Percentiles rank a stretch among this genome's conserved stretches.
These are phyloP conservation scores for Saccharomycopsis fibuligera DNA, from an alignment of 805 yeast genomes.

Conservation along the genomic window DNA sequence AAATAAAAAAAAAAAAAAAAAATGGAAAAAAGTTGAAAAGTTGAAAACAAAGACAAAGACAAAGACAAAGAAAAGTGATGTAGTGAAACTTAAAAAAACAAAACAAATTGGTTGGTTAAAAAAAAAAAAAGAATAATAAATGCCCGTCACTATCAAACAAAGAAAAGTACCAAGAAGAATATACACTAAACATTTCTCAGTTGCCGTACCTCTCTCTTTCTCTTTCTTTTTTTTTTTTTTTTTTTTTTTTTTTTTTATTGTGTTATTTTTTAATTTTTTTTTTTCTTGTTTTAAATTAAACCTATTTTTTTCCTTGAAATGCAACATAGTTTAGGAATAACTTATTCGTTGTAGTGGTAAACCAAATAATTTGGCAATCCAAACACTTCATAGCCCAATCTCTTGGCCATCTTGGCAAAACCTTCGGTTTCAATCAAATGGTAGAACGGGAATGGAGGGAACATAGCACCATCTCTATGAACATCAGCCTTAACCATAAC, in stretches of 20 bases:
- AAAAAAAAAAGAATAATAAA: not conserved
- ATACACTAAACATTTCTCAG: too few species aligned
- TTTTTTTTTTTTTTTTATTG: not conserved
- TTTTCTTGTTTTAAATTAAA: not conserved
- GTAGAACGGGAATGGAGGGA: slow-evolving; percentile 96
- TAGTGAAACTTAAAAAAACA: too few species aligned
- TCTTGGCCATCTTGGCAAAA: slow-evolving; percentile 95
- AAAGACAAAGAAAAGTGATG: too few species aligned
- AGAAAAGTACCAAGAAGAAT: not conserved
- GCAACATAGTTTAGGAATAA: not conserved
- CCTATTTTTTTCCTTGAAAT: not conserved
- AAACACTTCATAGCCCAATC: slow-evolving; percentile 83
- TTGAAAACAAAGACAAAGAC: not conserved
- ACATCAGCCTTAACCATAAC: slow-evolving; percentile 94
- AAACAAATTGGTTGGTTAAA: not conserved
- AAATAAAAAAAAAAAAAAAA: too few species aligned
- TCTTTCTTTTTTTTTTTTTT: not conserved
- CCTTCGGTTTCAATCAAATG: slow-evolving; percentile 97
- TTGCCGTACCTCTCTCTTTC: too few species aligned
- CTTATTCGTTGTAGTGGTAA: slow-evolving; percentile 76
- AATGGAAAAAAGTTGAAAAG: not conserved
- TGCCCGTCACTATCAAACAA: not conserved
- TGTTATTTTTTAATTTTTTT: not conserved
- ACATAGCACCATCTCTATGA: slow-evolving; percentile 99
- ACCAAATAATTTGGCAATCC: slow-evolving; percentile 95